Evolutionary conservation across 2,329 filamentous ascomycete genomes (phyloP).

Genomic region (Ascochyta pisi): DNA sequence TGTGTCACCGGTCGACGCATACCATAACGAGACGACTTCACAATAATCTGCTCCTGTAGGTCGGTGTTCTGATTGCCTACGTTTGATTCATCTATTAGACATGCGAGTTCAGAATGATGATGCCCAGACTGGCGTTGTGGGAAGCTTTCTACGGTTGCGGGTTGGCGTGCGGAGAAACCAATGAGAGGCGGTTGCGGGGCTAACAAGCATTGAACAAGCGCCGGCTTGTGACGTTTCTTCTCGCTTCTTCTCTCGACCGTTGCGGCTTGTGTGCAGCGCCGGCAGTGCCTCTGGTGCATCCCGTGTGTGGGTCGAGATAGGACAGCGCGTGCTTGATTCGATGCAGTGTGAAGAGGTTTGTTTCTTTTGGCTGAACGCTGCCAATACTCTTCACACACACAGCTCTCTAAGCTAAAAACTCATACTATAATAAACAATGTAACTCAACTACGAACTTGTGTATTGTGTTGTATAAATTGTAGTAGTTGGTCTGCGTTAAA

Average conservation of each 20-base stretch:
- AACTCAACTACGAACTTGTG: no score
- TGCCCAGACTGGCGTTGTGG: constrained; percentile 8
- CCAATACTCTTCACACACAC: no score
- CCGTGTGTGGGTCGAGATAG: not conserved
- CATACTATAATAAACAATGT: no score
- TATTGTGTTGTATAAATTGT: no score
- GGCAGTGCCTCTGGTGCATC: constrained; percentile 1
- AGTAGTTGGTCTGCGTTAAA: no score
- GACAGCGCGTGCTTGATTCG: not conserved
- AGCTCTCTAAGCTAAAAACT: no score
- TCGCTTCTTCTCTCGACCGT: constrained; percentile 7
- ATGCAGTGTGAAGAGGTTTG: not conserved
- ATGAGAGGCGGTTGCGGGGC: constrained; percentile 15
- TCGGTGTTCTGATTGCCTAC: no score
- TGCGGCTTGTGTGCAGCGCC: constrained; percentile 5
- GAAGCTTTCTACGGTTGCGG: constrained; percentile 7
- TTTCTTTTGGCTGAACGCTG: no score
- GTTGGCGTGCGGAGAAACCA: constrained; percentile 14
- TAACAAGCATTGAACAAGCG: constrained; percentile 23
- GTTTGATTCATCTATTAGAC: not conserved
- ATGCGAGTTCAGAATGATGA: constrained; percentile 1
- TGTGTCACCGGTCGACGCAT: constrained; percentile 2
- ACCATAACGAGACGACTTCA: not conserved
- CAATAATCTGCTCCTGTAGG: no score
- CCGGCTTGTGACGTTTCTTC: constrained; percentile 15